phyloP scores from a whole-genome alignment of 2,329 filamentous ascomycete species.

The Neopestalotiopsis clavispora region DNA sequence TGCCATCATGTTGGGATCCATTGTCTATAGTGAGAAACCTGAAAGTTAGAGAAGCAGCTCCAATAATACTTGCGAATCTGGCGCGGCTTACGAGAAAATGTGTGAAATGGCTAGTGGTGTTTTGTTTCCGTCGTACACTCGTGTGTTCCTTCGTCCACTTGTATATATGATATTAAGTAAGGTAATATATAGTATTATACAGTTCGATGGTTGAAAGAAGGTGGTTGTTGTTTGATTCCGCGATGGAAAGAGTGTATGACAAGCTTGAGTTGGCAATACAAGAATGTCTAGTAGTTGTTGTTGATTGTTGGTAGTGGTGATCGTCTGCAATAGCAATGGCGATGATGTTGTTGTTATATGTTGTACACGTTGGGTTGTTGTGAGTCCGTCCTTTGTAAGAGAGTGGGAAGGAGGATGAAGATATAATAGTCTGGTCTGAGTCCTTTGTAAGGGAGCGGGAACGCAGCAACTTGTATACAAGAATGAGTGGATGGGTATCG shows the following conservation, averaged over 20 bases:
- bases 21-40: slow-evolving; percentile 44
- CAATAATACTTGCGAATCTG: background rate
- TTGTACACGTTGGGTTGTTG: slow-evolving; percentile 32
- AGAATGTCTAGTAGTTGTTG: slow-evolving; percentile 32
- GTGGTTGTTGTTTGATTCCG: slow-evolving; percentile 34
- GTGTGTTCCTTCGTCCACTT: slow-evolving; percentile 25
- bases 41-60: background rate
- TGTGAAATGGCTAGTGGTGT: slow-evolving; percentile 20
- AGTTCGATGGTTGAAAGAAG: slow-evolving; percentile 37
- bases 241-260: slow-evolving; percentile 38
- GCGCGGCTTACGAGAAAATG: background rate
- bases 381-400: slow-evolving; percentile 22
- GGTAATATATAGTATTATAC: slow-evolving; percentile 32
- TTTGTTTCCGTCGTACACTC: slow-evolving; percentile 14
- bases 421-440: slow-evolving; percentile 3
- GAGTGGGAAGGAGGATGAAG: background rate
- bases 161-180: slow-evolving; percentile 36
- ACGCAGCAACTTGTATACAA: slow-evolving; percentile 33
- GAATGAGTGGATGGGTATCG: slow-evolving; percentile 38
- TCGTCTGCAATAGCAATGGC: too few relatives aligned
- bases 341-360: slow-evolving; percentile 18
- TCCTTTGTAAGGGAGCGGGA: slow-evolving; percentile 18
- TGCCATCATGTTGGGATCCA: slow-evolving; percentile 67
- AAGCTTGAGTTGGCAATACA: slow-evolving; percentile 28
- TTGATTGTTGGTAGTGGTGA: slow-evolving; percentile 29